These are phyloP conservation scores for Ceratobasidium sp. DNA, from an alignment of 1,284 basidiomycete genomes.

Conservation along the genomic window DNA sequence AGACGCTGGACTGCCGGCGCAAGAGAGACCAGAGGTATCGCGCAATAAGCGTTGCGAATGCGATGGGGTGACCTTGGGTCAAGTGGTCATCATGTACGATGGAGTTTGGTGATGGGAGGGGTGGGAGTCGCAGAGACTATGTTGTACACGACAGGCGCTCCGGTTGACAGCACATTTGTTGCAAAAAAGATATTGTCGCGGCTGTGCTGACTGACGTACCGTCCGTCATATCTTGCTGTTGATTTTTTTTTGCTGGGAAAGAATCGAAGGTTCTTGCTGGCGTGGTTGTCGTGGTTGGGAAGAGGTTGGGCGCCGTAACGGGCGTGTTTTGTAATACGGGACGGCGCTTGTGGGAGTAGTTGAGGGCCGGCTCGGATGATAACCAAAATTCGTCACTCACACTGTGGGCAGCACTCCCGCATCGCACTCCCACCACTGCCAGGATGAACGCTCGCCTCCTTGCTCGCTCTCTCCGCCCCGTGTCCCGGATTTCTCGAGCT, in stretches of 20 bases:
- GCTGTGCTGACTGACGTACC: slow-evolving; percentile 40
- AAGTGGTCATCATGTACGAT: slow-evolving; percentile 7
- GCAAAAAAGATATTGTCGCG: slow-evolving; percentile 33
- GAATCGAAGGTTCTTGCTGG: slow-evolving; percentile 1
- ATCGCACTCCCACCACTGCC: background rate
- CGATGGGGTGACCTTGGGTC: slow-evolving; percentile 32
- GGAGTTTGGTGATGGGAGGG: background rate
- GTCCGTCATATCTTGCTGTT: slow-evolving; percentile 35
- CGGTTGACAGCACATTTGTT: slow-evolving; percentile 21
- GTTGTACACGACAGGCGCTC: slow-evolving; percentile 14
- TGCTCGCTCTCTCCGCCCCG: slow-evolving; percentile 25
- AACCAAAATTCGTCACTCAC: slow-evolving; percentile 17
- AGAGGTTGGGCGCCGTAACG: background rate
- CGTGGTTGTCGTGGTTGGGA: slow-evolving; percentile 21
- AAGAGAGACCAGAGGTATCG: slow-evolving; percentile 24
- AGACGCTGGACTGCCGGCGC: slow-evolving; percentile 20
- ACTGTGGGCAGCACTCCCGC: slow-evolving; percentile 2
- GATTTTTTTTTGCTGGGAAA: background rate
- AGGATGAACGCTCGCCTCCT: slow-evolving; percentile 36
- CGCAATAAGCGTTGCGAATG: slow-evolving; percentile 19
- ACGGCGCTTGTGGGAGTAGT: background rate
- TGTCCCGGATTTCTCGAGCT: background rate
- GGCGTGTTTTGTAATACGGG: slow-evolving; percentile 24
- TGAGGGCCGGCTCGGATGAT: slow-evolving; percentile 25
- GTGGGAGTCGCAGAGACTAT: slow-evolving; percentile 4